Base-by-base conservation (phyloP, 2,329 filamentous ascomycete genomes). In the Arthrobotrys megalospora region DNA sequence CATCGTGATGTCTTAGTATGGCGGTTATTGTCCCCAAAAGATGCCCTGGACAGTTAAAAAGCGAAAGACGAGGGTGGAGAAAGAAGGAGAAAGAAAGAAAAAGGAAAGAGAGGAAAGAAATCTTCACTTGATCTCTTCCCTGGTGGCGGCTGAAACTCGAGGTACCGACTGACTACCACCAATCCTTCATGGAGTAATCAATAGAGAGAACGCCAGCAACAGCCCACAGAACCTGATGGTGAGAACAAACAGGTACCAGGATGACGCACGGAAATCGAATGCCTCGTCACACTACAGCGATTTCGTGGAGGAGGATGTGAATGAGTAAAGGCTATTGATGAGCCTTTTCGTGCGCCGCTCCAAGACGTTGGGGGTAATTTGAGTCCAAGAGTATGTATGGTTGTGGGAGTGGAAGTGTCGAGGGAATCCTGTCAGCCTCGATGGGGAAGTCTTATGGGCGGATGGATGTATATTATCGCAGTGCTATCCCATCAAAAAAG, bases 241-340 rank as follows among this genome's bases (percentile, higher is more conserved):
- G 52, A 58, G 52, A 38, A 38, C 34, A 38, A 38, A 68, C 48
- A 45, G 48, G 64, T 32, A 36, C 53, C 28, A 48, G 52, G 48
- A 72, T 72, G 68, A 64, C 58, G 58, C 68, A 64, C 55, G 69
- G 52, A 66, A 66, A 73, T 48, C 24, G 16, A 50, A 66, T 41
- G 62, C 62, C 69, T 73, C 48, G 69, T 73, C 69, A 67, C 69
- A 66, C 60, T 34, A 41, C 69, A 67, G 70, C 11, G 41, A 41
- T 21, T 70, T 36, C 32, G 55, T 28, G 24, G 24, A 2, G 41
- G 36, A 28, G 8, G 16, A 36, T 14, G 62, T 6, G 24, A 34
- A 52, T n/a, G 48, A 36, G 45, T 64, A 50, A 45, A 32, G 16
- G 34, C n/a, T 38, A n/a, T 60, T 41, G 38, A 63, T 43, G 53